Conservation (phyloP, 768 basidiomycete genomes). For the Hericium coralloides region DNA sequence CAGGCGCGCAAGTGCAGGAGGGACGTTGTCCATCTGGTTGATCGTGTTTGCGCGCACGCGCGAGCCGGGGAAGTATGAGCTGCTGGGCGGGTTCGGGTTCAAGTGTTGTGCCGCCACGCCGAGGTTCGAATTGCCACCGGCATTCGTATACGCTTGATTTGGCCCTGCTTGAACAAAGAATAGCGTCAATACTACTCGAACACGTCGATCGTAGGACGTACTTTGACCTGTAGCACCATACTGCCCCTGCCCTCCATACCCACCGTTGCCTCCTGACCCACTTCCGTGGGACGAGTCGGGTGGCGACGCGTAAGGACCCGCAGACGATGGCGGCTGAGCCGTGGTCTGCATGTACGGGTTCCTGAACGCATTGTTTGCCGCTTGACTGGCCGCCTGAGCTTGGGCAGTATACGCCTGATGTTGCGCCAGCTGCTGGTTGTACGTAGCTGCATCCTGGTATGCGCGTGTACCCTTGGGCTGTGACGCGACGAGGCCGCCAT, state of each 20-base stretch:
- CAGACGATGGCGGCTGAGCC: slow-evolving; percentile 21
- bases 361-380: slow-evolving; percentile 57
- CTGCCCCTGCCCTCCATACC: slow-evolving; percentile 7
- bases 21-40: slow-evolving; percentile 86
- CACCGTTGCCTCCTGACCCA: too few relatives aligned
- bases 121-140: neutral
- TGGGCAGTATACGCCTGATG: slow-evolving; percentile 92
- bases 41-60: slow-evolving; percentile 87
- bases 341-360: slow-evolving; percentile 71
- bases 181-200: slow-evolving; percentile 23
- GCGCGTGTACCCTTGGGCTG: slow-evolving; percentile 79
- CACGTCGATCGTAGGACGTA: slow-evolving; percentile 28
- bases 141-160: neutral
- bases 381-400: slow-evolving; percentile 66
- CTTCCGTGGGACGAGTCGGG: slow-evolving; percentile 9
- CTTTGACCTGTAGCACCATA: slow-evolving; percentile 15
- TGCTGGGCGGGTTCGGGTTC: slow-evolving; percentile 49
- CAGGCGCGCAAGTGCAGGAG: slow-evolving; percentile 83
- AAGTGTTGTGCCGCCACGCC: slow-evolving; percentile 15
- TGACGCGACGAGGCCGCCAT: slow-evolving; percentile 88
- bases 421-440: slow-evolving; percentile 90
- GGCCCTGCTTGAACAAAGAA: neutral
- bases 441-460: slow-evolving; percentile 86
- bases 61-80: slow-evolving; percentile 59
- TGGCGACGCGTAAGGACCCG: slow-evolving; percentile 22